Evolutionary conservation across 2,329 filamentous ascomycete species (phyloP).

Genomic region (Rachicladosporium sp.): DNA sequence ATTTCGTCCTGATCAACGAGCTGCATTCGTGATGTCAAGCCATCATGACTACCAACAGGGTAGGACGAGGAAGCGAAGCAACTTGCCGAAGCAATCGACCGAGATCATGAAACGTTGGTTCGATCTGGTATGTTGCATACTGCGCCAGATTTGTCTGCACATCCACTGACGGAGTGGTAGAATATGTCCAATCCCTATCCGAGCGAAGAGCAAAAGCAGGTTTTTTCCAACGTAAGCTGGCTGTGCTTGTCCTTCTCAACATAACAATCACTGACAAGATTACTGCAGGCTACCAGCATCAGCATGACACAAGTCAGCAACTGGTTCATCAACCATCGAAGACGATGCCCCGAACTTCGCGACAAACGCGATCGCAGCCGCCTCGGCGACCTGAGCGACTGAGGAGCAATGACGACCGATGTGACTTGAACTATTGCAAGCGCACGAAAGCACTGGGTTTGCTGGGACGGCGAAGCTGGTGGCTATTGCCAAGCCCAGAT

Average conservation of each 20-base stretch:
- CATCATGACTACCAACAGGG: slow-evolving; percentile 26
- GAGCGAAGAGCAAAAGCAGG: slow-evolving; percentile 25
- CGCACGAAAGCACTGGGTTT: too few relatives aligned
- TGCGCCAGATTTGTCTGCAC: too few relatives aligned
- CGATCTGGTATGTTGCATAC: slow-evolving; percentile 20
- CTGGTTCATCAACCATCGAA: slow-evolving; percentile 28
- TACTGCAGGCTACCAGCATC: slow-evolving; percentile 22
- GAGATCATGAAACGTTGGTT: slow-evolving; percentile 30
- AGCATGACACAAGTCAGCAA: slow-evolving; percentile 30
- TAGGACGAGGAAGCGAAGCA: slow-evolving; percentile 26
- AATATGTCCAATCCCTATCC: slow-evolving; percentile 27
- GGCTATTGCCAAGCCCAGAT: too few relatives aligned
- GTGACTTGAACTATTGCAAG: too few relatives aligned
- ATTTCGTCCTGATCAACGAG: not conserved
- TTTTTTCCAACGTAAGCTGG: slow-evolving; percentile 24
- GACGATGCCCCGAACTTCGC: slow-evolving; percentile 25
- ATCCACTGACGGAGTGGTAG: slow-evolving; percentile 8
- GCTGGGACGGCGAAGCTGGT: too few relatives aligned
- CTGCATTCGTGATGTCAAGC: slow-evolving; percentile 20
- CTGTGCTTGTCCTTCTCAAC: too few relatives aligned
- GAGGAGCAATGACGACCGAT: too few relatives aligned
- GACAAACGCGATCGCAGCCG: slow-evolving; percentile 23
- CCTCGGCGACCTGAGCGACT: slow-evolving; percentile 3
- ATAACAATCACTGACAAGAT: slow-evolving; percentile 3
- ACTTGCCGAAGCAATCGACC: slow-evolving; percentile 26